phyloP scores from a whole-genome alignment of 495 filamentous ascomycete genomes.

The Penicillium pulvis region DNA sequence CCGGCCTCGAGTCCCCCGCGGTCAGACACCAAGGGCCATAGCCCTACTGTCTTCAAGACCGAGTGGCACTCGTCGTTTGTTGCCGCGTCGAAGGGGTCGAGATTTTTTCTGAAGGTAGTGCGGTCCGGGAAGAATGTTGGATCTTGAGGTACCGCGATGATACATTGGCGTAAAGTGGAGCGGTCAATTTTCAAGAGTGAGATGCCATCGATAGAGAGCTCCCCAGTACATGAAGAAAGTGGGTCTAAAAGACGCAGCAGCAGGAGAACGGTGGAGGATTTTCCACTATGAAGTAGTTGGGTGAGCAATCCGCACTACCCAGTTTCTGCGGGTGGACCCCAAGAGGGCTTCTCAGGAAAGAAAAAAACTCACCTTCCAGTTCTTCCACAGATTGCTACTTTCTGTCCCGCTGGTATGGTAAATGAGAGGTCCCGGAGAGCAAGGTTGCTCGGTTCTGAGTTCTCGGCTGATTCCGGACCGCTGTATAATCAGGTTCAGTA shows the following conservation, averaged over 20 bases:
- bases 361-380: constrained; percentile 2
- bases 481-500: background rate
- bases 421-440: constrained; percentile 1
- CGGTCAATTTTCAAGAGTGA: constrained; percentile 1
- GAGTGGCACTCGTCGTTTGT: background rate
- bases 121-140: constrained; percentile 3
- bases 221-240: background rate
- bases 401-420: background rate
- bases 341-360: too few relatives aligned
- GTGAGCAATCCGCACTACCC: background rate
- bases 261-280: background rate
- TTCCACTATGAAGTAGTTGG: background rate
- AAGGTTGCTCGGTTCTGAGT: background rate
- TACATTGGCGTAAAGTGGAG: background rate
- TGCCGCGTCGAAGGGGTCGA: background rate
- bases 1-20: background rate
- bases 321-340: too few relatives aligned
- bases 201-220: background rate
- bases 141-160: constrained; percentile 1
- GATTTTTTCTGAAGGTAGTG: constrained; percentile 2
- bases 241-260: constrained; percentile 1
- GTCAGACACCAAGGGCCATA: background rate
- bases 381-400: constrained; percentile 2
- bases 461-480: background rate
- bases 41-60: background rate